These are phyloP conservation scores for Torulaspora pretoriensis DNA, from an alignment of 1,139 yeast genomes.

Conservation along the genomic window DNA sequence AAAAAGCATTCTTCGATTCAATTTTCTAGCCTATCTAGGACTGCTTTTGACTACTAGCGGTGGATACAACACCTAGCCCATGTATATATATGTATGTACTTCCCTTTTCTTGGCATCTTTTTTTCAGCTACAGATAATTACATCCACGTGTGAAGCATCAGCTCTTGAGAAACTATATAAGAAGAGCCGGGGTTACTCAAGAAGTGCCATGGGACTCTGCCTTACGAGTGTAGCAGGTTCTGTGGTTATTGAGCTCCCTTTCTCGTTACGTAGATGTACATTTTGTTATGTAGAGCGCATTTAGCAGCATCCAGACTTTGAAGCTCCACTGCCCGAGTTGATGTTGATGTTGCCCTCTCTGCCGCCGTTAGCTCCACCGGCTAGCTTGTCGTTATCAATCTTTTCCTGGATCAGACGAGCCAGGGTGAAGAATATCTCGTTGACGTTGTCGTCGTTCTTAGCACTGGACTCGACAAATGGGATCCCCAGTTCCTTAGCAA, in stretches of 20 bases:
- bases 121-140: not conserved
- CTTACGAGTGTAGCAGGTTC: too few species aligned
- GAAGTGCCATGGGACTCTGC: not conserved
- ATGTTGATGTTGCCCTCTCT: conserved; percentile 37
- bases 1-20: conserved; percentile 56
- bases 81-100: not conserved
- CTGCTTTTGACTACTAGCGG: not conserved
- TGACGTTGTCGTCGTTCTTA: conserved; percentile 87
- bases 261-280: conserved; percentile 3
- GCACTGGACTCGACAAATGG: conserved; percentile 97
- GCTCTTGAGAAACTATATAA: not conserved
- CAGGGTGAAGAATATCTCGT: conserved; percentile 82
- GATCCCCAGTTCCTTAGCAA: conserved; percentile 83
- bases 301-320: conserved; percentile 31
- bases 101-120: conserved; percentile 1
- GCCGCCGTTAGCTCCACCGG: conserved; percentile 23
- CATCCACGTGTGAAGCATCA: conserved; percentile 5
- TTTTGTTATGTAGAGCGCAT: not conserved
- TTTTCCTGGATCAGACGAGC: conserved; percentile 86
- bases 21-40: not conserved
- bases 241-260: not conserved
- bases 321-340: conserved; percentile 19
- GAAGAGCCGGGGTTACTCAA: not conserved
- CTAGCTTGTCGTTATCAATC: conserved; percentile 43
- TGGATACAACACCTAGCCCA: too few species aligned